Percentiles rank a stretch among this genome's conserved stretches.
Conservation (phyloP, 257 asterid species). For the Plantago ovata region DNA sequence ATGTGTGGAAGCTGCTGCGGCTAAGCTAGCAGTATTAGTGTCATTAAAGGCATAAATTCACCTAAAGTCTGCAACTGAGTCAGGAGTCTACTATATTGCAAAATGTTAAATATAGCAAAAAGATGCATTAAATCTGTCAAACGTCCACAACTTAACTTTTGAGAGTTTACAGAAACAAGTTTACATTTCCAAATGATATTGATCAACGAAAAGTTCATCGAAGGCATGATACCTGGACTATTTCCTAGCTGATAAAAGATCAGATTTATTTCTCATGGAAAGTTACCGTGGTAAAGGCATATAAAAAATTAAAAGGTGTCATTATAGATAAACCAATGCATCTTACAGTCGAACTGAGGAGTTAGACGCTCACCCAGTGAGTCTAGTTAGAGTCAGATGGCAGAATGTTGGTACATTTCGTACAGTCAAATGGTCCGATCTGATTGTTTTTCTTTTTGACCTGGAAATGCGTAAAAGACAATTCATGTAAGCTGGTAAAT, state of each 20-base stretch:
- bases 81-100: too few species aligned
- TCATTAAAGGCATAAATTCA: too few species aligned
- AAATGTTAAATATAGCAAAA: too few species aligned
- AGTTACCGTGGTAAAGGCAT: slow-evolving; percentile 6
- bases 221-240: not conserved
- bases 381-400: slow-evolving; percentile 37
- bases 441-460: slow-evolving; percentile 66
- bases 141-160: too few species aligned
- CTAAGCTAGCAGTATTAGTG: too few species aligned
- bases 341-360: slow-evolving; percentile 24
- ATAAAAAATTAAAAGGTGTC: slow-evolving; percentile 9
- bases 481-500: slow-evolving; percentile 8
- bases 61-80: too few species aligned
- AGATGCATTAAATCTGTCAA: too few species aligned
- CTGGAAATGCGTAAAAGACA: slow-evolving; percentile 40
- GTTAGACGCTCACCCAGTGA: slow-evolving; percentile 31
- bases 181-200: slow-evolving; percentile 1
- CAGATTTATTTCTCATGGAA: slow-evolving; percentile 17
- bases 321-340: slow-evolving; percentile 23
- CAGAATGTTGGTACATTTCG: slow-evolving; percentile 48
- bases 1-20: too few species aligned
- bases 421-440: slow-evolving; percentile 88
- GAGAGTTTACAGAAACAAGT: too few species aligned
- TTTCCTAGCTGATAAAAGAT: not conserved
- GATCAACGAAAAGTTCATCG: slow-evolving; percentile 5